phyloP scores from a whole-genome alignment of 2,329 filamentous ascomycete species.

The Dactylellina haptotyla region DNA sequence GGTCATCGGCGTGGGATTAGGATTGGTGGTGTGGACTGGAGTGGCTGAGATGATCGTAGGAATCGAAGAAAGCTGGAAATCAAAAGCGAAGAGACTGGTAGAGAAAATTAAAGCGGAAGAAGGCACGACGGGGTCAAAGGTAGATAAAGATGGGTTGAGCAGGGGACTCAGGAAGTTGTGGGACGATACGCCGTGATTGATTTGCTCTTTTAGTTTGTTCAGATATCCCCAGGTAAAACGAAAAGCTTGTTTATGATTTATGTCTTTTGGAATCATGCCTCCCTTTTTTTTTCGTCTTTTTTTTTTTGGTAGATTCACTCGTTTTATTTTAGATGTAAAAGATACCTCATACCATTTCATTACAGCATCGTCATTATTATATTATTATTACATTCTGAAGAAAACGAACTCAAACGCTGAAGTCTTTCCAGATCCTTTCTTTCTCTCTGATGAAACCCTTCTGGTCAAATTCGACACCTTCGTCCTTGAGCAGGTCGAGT shows the following conservation, averaged over 20 bases:
- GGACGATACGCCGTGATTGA: constrained; percentile 26
- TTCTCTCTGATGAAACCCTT: constrained; percentile 69
- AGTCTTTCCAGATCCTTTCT: constrained; percentile 63
- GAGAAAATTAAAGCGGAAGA: constrained; percentile 46
- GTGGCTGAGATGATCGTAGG: constrained; percentile 51
- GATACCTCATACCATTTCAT: constrained; percentile 38
- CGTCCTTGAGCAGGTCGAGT: constrained; percentile 69
- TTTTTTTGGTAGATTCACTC: neutral
- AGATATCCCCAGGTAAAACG: neutral
- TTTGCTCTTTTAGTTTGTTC: neutral
- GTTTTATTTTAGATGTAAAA: constrained; percentile 8
- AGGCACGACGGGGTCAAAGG: constrained; percentile 27
- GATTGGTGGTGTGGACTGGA: constrained; percentile 44
- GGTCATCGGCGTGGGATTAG: constrained; percentile 40
- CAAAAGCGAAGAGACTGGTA: constrained; percentile 39
- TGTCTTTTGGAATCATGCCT: neutral
- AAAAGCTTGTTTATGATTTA: constrained; percentile 17
- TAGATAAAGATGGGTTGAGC: constrained; percentile 40
- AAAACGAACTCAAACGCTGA: constrained; percentile 59
- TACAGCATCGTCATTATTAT: constrained; percentile 7
- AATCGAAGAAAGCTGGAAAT: constrained; percentile 51
- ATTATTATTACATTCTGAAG: no score
- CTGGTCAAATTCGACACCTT: constrained; percentile 73
- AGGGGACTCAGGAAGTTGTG: constrained; percentile 35
- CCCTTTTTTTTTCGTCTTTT: neutral